phyloP scores from a whole-genome alignment of 768 basidiomycete genomes.

The Mycena maculata region DNA sequence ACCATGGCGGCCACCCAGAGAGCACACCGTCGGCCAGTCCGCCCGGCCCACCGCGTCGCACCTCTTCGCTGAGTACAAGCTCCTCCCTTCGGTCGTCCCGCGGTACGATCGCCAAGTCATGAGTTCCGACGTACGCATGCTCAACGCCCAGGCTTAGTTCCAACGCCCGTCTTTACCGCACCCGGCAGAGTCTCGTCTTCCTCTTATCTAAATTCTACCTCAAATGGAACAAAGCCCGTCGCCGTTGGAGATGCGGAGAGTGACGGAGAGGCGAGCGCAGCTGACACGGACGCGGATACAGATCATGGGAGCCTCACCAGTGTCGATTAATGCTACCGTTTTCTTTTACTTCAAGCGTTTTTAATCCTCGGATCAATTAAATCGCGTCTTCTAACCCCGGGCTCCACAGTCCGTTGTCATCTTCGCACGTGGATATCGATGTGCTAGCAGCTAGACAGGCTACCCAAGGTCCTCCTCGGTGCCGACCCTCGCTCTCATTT shows the following conservation, averaged over 20 bases:
- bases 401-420: too few species aligned
- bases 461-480: too few species aligned
- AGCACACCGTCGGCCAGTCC: constrained; percentile 8
- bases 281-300: constrained; percentile 53
- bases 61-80: constrained; percentile 22
- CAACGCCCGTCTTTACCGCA: constrained; percentile 31
- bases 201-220: constrained; percentile 7
- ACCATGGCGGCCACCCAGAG: background rate
- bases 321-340: constrained; percentile 49
- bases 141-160: constrained; percentile 26
- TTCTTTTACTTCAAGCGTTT: background rate
- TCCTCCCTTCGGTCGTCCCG: constrained; percentile 34
- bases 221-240: constrained; percentile 11
- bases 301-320: constrained; percentile 64
- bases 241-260: constrained; percentile 40
- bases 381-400: background rate
- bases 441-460: too few species aligned
- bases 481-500: too few species aligned
- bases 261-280: constrained; percentile 53
- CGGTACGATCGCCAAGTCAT: constrained; percentile 33
- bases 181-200: constrained; percentile 23
- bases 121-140: constrained; percentile 15
- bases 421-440: too few species aligned
- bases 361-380: constrained; percentile 36
- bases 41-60: constrained; percentile 29